phyloP scores from a whole-genome alignment of 257 asterid species.

The Avicennia marina region DNA sequence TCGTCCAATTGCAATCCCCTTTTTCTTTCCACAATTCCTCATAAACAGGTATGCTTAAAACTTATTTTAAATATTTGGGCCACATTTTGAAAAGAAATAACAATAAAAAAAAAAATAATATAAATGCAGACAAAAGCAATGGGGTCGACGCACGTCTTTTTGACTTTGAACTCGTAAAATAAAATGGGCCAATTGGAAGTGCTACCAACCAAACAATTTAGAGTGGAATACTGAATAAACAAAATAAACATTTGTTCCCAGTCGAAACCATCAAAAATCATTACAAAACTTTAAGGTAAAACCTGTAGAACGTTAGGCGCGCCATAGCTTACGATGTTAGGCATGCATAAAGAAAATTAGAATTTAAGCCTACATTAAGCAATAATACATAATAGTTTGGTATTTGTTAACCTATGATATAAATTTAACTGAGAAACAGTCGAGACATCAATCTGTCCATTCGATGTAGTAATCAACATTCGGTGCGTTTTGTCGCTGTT shows the following conservation, averaged over 20 bases:
- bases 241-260: not conserved
- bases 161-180: conserved; percentile 14
- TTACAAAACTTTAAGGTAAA: not conserved
- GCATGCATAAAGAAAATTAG: too few species aligned
- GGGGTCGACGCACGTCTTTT: conserved; percentile 36
- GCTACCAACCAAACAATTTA: not conserved
- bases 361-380: too few species aligned
- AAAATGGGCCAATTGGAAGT: not conserved
- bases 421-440: not conserved
- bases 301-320: not conserved
- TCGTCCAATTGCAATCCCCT: too few species aligned
- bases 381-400: too few species aligned
- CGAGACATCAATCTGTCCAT: not conserved
- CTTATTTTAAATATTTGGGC: too few species aligned
- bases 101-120: not conserved
- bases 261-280: not conserved
- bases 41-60: too few species aligned
- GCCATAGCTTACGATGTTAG: too few species aligned
- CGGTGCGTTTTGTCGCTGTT: conserved; percentile 17
- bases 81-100: too few species aligned
- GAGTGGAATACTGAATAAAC: not conserved
- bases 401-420: not conserved
- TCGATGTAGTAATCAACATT: not conserved
- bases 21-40: too few species aligned
- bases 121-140: not conserved